Conservation (phyloP, 1,284 basidiomycete species). For the Cryptococcus neoformans region DNA sequence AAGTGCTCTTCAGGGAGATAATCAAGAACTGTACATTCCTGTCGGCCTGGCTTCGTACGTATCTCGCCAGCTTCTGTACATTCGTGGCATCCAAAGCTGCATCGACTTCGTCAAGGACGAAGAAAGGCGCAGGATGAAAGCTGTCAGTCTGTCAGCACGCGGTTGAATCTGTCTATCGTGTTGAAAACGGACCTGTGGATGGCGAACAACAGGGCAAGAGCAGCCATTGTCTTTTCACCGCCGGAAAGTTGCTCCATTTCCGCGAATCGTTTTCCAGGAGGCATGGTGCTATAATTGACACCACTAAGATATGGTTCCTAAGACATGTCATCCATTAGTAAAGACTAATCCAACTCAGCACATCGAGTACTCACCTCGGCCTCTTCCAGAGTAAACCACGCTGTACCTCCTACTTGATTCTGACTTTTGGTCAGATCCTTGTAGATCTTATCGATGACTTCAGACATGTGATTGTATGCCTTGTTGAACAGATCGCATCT, state of each 20-base stretch:
- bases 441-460: conserved; percentile 91
- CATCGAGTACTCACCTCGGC: conserved; percentile 56
- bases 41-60: conserved; percentile 71
- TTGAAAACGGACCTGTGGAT: conserved; percentile 71
- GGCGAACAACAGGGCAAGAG: conserved; percentile 89
- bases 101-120: conserved; percentile 82
- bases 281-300: conserved; percentile 99
- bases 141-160: conserved; percentile 48
- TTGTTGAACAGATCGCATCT: conserved; percentile 89
- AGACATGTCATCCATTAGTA: neutral
- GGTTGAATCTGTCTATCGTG: no score
- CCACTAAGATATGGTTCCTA: conserved; percentile 94
- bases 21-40: conserved; percentile 87
- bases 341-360: neutral
- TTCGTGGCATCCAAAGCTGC: conserved; percentile 82
- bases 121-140: conserved; percentile 97
- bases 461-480: conserved; percentile 94
- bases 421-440: conserved; percentile 92
- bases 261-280: conserved; percentile 97
- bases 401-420: conserved; percentile 77
- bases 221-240: conserved; percentile 98
- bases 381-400: conserved; percentile 93
- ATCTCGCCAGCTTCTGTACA: conserved; percentile 87
- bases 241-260: conserved; percentile 99
- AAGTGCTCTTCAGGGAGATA: conserved; percentile 71